A percentile compares a stretch with the other conserved stretches of the same genome.
These are phyloP conservation scores for Clitopilus passeckerianus DNA, from an alignment of 768 basidiomycete genomes.

Conservation along the genomic window DNA sequence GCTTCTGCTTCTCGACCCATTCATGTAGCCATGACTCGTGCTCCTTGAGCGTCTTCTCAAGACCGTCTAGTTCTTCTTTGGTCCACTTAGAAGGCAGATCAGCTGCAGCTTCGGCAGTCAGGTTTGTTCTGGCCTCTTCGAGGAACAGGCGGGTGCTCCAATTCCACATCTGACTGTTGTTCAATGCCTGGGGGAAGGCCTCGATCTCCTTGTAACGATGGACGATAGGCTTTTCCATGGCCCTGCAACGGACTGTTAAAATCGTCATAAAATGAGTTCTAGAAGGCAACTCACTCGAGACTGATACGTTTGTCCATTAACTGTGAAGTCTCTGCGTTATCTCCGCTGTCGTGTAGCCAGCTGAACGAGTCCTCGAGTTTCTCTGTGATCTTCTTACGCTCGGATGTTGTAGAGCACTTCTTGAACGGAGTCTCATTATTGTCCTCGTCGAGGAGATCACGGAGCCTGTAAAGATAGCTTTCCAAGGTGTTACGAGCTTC, in stretches of 20 bases:
- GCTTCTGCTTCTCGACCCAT: slow-evolving; percentile 79
- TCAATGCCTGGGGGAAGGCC: slow-evolving; percentile 77
- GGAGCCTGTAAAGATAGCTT: slow-evolving; percentile 87
- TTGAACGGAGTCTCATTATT: slow-evolving; percentile 70
- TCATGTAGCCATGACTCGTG: slow-evolving; percentile 83
- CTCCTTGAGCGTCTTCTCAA: slow-evolving; percentile 73
- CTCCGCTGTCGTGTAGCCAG: slow-evolving; percentile 86
- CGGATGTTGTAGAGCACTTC: slow-evolving; percentile 73
- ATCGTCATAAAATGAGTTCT: not conserved
- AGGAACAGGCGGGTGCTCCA: slow-evolving; percentile 89
- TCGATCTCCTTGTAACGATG: slow-evolving; percentile 88
- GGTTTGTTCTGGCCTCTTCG: slow-evolving; percentile 67
- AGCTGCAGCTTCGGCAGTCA: slow-evolving; percentile 57
- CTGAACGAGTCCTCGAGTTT: slow-evolving; percentile 68
- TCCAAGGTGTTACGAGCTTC: slow-evolving; percentile 92
- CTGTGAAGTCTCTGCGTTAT: slow-evolving; percentile 72
- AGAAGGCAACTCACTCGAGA: slow-evolving; percentile 65
- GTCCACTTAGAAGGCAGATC: slow-evolving; percentile 79
- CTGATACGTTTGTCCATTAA: slow-evolving; percentile 72
- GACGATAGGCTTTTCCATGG: slow-evolving; percentile 75
- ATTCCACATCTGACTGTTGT: slow-evolving; percentile 82
- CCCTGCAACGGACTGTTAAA: slow-evolving; percentile 33
- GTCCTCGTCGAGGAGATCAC: slow-evolving; percentile 72
- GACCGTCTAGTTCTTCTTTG: slow-evolving; percentile 71
- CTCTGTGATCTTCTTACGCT: slow-evolving; percentile 61